These are phyloP conservation scores for Hypomontagnella submonticulosa DNA, from an alignment of 495 filamentous ascomycete species.

Conservation along the genomic window DNA sequence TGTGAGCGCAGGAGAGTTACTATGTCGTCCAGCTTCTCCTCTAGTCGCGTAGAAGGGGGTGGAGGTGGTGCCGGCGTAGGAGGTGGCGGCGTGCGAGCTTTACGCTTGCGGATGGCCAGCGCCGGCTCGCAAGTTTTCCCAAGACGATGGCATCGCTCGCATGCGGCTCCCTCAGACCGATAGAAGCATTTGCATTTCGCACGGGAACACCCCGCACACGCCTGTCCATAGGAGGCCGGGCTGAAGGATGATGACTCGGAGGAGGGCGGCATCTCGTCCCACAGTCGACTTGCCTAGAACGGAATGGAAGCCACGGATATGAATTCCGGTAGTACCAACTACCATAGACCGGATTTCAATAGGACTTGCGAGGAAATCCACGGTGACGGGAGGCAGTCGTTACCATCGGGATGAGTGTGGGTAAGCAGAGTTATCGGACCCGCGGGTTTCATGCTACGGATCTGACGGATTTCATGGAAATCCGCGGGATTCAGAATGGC, in stretches of 20 bases:
- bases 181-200: slow-evolving; percentile 49
- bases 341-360: slow-evolving; percentile 3
- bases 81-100: slow-evolving; percentile 22
- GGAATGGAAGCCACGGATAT: not conserved
- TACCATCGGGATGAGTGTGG: too few species aligned
- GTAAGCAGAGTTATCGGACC: not conserved
- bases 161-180: slow-evolving; percentile 31
- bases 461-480: not conserved
- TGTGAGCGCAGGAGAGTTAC: slow-evolving; percentile 42
- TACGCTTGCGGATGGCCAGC: slow-evolving; percentile 37
- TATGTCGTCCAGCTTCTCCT: slow-evolving; percentile 46
- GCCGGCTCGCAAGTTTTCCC: slow-evolving; percentile 40
- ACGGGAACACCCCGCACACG: slow-evolving; percentile 42
- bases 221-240: slow-evolving; percentile 44
- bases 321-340: not conserved
- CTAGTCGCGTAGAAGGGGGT: slow-evolving; percentile 26
- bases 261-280: slow-evolving; percentile 20
- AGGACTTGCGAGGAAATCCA: not conserved
- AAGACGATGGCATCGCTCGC: slow-evolving; percentile 46
- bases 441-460: slow-evolving; percentile 21
- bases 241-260: slow-evolving; percentile 28
- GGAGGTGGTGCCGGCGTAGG: slow-evolving; percentile 9
- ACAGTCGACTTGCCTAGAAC: not conserved
- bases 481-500: slow-evolving; percentile 21
- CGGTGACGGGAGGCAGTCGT: too few species aligned